phyloP scores from a whole-genome alignment of 192 early-diverging fungal genomes.

The Geranomyces variabilis region DNA sequence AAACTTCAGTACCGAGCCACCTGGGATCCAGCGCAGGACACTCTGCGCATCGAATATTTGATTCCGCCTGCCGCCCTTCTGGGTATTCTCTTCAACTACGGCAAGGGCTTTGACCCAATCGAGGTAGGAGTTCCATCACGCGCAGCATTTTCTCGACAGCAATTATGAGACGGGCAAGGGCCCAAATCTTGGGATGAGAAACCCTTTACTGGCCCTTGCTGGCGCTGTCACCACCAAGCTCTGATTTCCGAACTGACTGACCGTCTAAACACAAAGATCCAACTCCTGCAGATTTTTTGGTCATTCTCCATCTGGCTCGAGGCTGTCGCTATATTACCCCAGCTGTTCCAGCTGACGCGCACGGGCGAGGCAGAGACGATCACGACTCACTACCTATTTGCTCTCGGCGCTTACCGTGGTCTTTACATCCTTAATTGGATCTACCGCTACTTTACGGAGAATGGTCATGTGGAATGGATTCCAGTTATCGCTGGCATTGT shows the following conservation, averaged over 20 bases:
- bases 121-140: conserved; percentile 64
- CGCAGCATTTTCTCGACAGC: too few relatives aligned
- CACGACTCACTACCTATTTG: conserved; percentile 98
- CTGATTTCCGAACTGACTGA: too few relatives aligned
- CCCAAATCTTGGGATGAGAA: too few relatives aligned
- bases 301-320: conserved; percentile 97
- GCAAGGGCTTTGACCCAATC: conserved; percentile 56
- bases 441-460: conserved; percentile 78
- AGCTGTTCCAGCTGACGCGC: conserved; percentile 95
- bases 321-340: conserved; percentile 95
- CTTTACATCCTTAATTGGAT: conserved; percentile 96
- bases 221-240: too few relatives aligned
- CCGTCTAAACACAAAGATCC: not conserved
- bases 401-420: conserved; percentile 88
- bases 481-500: conserved; percentile 88
- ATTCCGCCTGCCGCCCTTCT: conserved; percentile 70
- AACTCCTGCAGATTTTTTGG: conserved; percentile 79
- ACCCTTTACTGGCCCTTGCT: too few relatives aligned
- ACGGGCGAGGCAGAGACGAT: conserved; percentile 99
- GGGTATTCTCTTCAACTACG: conserved; percentile 74
- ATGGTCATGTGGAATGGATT: conserved; percentile 71
- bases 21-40: conserved; percentile 90
- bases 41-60: conserved; percentile 88
- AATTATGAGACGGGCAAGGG: not conserved
- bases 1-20: conserved; percentile 80